A percentile compares a stretch with the other conserved stretches of the same genome.
Conservation (phyloP, 2,329 filamentous ascomycete genomes). For the Aspergillus phoenicis region DNA sequence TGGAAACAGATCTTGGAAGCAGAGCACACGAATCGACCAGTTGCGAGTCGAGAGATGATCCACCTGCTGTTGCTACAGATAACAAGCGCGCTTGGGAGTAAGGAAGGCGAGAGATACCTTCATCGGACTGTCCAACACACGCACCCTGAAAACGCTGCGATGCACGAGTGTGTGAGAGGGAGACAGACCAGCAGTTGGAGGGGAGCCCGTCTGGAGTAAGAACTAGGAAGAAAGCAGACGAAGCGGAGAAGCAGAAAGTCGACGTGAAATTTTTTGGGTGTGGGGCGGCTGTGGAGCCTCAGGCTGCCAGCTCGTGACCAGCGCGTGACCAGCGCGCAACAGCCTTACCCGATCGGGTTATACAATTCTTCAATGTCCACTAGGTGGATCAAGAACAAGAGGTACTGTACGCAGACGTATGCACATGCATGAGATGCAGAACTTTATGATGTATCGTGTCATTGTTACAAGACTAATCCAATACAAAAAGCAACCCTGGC, state of each 20-base stretch:
- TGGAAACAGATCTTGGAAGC: conserved; percentile 1
- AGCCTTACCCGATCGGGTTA: conserved; percentile 15
- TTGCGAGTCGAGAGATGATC: conserved; percentile 16
- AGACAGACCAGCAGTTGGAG: neutral
- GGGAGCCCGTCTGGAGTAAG: conserved; percentile 12
- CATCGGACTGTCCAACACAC: conserved; percentile 25
- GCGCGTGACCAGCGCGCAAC: conserved; percentile 17
- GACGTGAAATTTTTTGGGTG: conserved; percentile 25
- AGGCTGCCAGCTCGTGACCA: conserved; percentile 23
- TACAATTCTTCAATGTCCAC: neutral
- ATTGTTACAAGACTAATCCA: neutral
- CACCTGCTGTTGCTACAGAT: conserved; percentile 20
- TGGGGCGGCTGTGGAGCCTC: conserved; percentile 23
- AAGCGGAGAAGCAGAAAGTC: conserved; percentile 10
- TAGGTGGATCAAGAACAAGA: neutral
- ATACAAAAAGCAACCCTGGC: neutral
- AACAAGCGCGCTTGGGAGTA: conserved; percentile 8
- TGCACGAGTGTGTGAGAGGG: conserved; percentile 1
- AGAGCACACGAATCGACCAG: conserved; percentile 25
- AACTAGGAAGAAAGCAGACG: conserved; percentile 2
- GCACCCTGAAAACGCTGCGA: conserved; percentile 1
- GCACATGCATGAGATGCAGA: neutral
- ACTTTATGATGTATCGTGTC: neutral
- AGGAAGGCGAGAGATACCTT: conserved; percentile 6
- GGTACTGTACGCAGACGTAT: no score